A percentile compares a stretch with the other conserved stretches of the same genome.
Conservation (phyloP, 768 basidiomycete genomes). For the Suillus lakei region DNA sequence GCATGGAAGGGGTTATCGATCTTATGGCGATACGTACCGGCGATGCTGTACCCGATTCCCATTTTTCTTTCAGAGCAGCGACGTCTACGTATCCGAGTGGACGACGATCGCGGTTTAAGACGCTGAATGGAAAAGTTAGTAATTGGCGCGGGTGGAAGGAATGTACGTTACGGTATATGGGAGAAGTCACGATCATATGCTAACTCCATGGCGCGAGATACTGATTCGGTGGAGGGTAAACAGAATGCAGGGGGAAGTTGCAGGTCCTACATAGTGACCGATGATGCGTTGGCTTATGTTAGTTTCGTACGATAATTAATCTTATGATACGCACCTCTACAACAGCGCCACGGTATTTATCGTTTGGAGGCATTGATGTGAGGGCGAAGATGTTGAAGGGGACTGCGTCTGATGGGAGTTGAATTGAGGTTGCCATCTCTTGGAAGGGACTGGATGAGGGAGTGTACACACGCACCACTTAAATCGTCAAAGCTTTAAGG, state of each 20-base stretch:
- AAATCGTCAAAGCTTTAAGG: background rate
- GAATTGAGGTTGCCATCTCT: conserved; percentile 15
- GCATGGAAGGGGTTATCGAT: background rate
- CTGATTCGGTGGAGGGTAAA: conserved; percentile 70
- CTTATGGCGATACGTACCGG: conserved; percentile 52
- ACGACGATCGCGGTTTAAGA: conserved; percentile 71
- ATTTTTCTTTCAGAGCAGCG: conserved; percentile 71
- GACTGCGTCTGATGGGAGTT: conserved; percentile 5
- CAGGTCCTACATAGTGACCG: conserved; percentile 61
- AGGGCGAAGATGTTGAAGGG: background rate
- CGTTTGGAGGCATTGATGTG: conserved; percentile 23
- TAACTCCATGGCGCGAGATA: conserved; percentile 78
- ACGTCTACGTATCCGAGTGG: conserved; percentile 89
- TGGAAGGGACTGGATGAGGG: background rate
- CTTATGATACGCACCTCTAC: conserved; percentile 65
- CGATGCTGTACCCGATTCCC: conserved; percentile 74
- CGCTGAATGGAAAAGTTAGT: conserved; percentile 45
- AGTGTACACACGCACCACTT: background rate
- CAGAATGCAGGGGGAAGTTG: conserved; percentile 90
- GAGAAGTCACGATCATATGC: conserved; percentile 96
- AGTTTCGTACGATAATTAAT: background rate
- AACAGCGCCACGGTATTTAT: conserved; percentile 87
- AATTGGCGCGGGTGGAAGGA: background rate
- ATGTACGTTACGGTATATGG: conserved; percentile 77
- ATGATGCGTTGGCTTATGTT: conserved; percentile 10